Evolutionary conservation across 2,329 filamentous ascomycete species (phyloP).

Genomic region (Tricladium varicosporioides): DNA sequence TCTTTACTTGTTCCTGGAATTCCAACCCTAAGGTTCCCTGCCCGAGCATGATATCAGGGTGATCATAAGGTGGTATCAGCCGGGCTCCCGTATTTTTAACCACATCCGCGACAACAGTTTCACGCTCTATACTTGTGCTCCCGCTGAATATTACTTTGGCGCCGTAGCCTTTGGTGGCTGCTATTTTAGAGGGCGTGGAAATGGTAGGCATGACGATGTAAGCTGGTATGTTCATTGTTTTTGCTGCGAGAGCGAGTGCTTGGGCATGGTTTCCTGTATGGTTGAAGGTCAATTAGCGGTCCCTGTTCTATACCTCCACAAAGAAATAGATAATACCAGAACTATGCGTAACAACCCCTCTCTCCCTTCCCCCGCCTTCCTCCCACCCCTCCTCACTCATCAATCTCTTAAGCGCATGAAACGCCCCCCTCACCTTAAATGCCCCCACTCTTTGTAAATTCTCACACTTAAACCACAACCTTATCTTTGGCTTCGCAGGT

Average conservation of each 20-base stretch:
- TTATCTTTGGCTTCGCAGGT: conserved; percentile 64
- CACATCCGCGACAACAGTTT: conserved; percentile 70
- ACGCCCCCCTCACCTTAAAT: conserved; percentile 89
- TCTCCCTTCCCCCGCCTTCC: conserved; percentile 54
- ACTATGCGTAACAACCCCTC: conserved; percentile 86
- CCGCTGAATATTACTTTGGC: conserved; percentile 80
- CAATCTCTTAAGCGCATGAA: conserved; percentile 76
- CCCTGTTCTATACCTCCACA: no score
- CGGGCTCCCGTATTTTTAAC: conserved; percentile 70
- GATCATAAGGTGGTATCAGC: conserved; percentile 87
- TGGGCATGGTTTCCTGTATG: conserved; percentile 85
- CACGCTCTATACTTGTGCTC: conserved; percentile 75
- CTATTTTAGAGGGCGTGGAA: conserved; percentile 80
- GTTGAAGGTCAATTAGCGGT: no score
- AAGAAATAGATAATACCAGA: conserved; percentile 55
- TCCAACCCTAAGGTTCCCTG: conserved; percentile 91
- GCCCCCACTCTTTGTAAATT: conserved; percentile 88
- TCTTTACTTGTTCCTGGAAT: conserved; percentile 68
- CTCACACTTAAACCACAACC: conserved; percentile 93
- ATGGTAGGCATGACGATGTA: conserved; percentile 94
- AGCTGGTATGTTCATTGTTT: conserved; percentile 69
- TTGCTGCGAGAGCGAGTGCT: conserved; percentile 82
- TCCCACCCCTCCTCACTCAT: conserved; percentile 60
- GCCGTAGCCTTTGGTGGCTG: conserved; percentile 75
- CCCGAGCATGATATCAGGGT: conserved; percentile 86